Evolutionary conservation across 1,284 basidiomycete species (phyloP).

Genomic region (Ustilago vetiveriae): DNA sequence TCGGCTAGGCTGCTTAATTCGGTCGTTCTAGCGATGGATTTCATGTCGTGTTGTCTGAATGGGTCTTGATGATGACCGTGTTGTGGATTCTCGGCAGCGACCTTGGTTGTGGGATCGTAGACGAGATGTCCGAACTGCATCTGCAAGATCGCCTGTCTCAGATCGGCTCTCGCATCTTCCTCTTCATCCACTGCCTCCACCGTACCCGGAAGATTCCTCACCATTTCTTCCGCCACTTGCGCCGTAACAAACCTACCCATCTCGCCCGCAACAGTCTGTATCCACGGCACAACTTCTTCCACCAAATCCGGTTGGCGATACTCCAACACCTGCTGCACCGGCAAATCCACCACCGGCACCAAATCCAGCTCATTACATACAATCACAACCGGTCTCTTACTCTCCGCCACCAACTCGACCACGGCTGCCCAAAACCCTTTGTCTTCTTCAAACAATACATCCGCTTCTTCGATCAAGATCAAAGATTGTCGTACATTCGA

Average conservation of each 20-base stretch:
- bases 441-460: constrained; percentile 90
- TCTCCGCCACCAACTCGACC: constrained; percentile 56
- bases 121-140: constrained; percentile 71
- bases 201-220: constrained; percentile 2
- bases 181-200: neutral
- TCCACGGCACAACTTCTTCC: constrained; percentile 62
- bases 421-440: constrained; percentile 85
- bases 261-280: constrained; percentile 18
- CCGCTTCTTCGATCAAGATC: constrained; percentile 95
- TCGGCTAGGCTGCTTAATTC: constrained; percentile 19
- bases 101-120: too few species aligned
- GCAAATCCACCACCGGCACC: constrained; percentile 43
- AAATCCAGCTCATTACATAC: constrained; percentile 59
- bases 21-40: constrained; percentile 3
- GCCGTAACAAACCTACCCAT: constrained; percentile 2
- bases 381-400: constrained; percentile 60
- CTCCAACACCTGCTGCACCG: constrained; percentile 42
- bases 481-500: constrained; percentile 76
- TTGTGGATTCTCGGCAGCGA: too few species aligned
- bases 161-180: constrained; percentile 69
- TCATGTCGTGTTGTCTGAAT: neutral
- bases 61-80: neutral
- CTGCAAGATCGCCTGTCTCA: constrained; percentile 73
- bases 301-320: constrained; percentile 31
- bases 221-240: neutral